Evolutionary conservation across 495 filamentous ascomycete genomes (phyloP).

Genomic region (Podospora fimiseda): DNA sequence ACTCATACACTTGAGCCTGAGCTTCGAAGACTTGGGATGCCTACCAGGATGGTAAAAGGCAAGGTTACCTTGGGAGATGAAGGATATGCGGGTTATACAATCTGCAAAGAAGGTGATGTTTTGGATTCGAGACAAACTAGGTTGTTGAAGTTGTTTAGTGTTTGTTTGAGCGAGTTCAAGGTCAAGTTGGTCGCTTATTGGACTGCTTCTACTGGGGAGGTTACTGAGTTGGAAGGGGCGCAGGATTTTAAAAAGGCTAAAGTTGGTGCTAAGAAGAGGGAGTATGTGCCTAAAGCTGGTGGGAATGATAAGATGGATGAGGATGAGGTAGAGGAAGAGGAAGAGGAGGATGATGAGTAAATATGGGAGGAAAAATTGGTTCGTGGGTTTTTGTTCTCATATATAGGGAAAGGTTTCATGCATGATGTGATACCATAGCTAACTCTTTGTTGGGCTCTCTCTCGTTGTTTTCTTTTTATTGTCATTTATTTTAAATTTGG

Average conservation of each 20-base stretch:
- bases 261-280: conserved; percentile 21
- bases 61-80: conserved; percentile 77
- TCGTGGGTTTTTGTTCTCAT: neutral
- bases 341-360: conserved; percentile 17
- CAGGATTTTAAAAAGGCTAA: conserved; percentile 31
- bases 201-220: conserved; percentile 51
- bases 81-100: conserved; percentile 51
- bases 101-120: conserved; percentile 75
- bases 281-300: conserved; percentile 12
- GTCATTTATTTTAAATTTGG: neutral
- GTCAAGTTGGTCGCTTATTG: conserved; percentile 72
- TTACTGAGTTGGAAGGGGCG: conserved; percentile 48
- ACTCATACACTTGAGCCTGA: conserved; percentile 83
- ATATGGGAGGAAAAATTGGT: neutral
- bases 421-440: conserved; percentile 7
- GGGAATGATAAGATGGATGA: conserved; percentile 13
- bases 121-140: conserved; percentile 86
- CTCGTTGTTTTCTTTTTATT: neutral
- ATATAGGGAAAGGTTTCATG: conserved; percentile 8
- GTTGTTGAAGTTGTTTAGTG: conserved; percentile 87
- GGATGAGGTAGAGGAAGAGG: conserved; percentile 7
- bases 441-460: neutral
- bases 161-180: conserved; percentile 81
- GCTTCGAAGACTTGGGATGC: conserved; percentile 78
- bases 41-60: conserved; percentile 79